These are phyloP conservation scores for Scenedesmus sp. DNA, from an alignment of 163 green algal genomes.

Conservation along the genomic window DNA sequence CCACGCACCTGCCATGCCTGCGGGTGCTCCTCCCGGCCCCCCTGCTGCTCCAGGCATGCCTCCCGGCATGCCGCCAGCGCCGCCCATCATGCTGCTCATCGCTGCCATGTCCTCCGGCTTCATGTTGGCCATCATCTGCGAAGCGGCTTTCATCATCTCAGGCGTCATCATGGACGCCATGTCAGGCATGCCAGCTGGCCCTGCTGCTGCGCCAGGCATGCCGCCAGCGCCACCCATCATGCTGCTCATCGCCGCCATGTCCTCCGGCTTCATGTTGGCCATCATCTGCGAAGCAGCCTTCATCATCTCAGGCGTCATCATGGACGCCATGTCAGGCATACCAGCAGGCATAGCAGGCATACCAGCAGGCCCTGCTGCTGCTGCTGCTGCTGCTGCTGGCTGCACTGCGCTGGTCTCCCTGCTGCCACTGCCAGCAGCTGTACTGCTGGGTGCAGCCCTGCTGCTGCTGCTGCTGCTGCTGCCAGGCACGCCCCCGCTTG, in stretches of 20 bases:
- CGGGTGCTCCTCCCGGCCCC: not conserved
- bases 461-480: not conserved
- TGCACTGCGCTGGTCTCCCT: not conserved
- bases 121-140: slow-evolving; percentile 48
- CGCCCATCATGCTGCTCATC: slow-evolving; percentile 24
- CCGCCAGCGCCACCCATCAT: slow-evolving; percentile 18
- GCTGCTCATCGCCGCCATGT: slow-evolving; percentile 5
- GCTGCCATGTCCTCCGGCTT: slow-evolving; percentile 31
- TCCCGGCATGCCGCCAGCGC: not conserved
- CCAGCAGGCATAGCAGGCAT: not conserved
- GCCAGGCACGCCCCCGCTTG: not conserved
- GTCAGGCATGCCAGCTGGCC: not conserved
- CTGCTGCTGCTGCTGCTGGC: slow-evolving; percentile 7
- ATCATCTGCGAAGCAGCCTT: slow-evolving; percentile 48
- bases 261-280: slow-evolving; percentile 40
- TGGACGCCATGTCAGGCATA: slow-evolving; percentile 21
- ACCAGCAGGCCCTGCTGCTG: not conserved
- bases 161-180: slow-evolving; percentile 55
- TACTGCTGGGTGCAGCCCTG: not conserved
- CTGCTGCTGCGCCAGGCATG: not conserved
- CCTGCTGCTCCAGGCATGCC: not conserved
- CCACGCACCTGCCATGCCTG: not conserved
- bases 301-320: slow-evolving; percentile 67
- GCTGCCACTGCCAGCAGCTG: not conserved
- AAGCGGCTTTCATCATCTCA: slow-evolving; percentile 58